Evolutionary conservation across 163 green algal genomes (phyloP).

Genomic region (Chlamydomonas reinhardtii): DNA sequence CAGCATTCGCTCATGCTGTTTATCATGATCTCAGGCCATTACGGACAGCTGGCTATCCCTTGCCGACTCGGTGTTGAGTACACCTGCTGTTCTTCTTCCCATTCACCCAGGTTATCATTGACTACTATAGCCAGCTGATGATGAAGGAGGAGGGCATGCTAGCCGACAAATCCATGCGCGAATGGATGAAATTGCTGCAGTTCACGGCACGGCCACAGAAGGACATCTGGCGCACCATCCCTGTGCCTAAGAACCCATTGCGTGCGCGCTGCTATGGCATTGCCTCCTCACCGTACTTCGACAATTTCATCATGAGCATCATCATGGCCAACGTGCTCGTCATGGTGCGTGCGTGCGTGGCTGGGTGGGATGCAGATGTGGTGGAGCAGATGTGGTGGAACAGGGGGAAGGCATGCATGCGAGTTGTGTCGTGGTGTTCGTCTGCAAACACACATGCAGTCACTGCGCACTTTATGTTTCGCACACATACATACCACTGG

Average conservation of each 20-base stretch:
- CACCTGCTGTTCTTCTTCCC: neutral
- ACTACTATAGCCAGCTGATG: slow-evolving; percentile 65
- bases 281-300: slow-evolving; percentile 41
- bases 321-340: slow-evolving; percentile 59
- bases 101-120: slow-evolving; percentile 67
- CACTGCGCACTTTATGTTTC: too few relatives aligned
- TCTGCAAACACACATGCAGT: too few relatives aligned
- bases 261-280: neutral
- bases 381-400: too few relatives aligned
- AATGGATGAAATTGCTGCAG: slow-evolving; percentile 49
- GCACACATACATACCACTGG: too few relatives aligned
- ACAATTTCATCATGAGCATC: slow-evolving; percentile 55
- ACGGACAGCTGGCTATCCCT: too few relatives aligned
- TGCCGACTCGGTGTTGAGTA: too few relatives aligned
- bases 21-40: too few relatives aligned
- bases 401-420: too few relatives aligned
- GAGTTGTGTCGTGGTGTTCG: too few relatives aligned
- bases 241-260: neutral
- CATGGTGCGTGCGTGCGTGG: slow-evolving; percentile 45
- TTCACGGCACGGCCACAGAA: neutral
- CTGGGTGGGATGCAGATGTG: neutral
- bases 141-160: slow-evolving; percentile 16
- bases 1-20: too few relatives aligned
- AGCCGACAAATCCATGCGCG: neutral
- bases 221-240: slow-evolving; percentile 35